Conservation (phyloP, 305 asterid species). For the Nicotiana rustica region DNA sequence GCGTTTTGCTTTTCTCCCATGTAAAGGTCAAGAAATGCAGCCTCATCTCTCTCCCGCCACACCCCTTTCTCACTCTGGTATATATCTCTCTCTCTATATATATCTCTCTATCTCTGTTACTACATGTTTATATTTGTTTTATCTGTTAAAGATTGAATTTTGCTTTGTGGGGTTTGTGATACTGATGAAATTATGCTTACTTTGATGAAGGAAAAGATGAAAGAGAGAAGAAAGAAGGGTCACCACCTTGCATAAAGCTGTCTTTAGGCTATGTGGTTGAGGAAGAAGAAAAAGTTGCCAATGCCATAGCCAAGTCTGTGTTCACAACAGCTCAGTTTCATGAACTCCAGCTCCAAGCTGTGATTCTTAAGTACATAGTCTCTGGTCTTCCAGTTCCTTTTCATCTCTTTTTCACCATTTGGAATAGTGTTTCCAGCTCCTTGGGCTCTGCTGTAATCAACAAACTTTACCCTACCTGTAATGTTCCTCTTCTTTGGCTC, state of each 20-base stretch:
- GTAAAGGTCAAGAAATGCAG: slow-evolving; percentile 50
- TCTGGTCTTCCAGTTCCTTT: slow-evolving; percentile 53
- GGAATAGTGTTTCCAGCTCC: slow-evolving; percentile 51
- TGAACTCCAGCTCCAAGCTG: slow-evolving; percentile 48
- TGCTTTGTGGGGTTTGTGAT: slow-evolving; percentile 13
- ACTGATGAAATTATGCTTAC: slow-evolving; percentile 37
- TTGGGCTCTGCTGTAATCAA: slow-evolving; percentile 41
- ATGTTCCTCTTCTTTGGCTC: slow-evolving; percentile 34
- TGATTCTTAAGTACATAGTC: slow-evolving; percentile 48
- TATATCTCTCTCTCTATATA: not conserved
- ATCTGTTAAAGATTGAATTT: slow-evolving; percentile 23
- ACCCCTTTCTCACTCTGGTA: slow-evolving; percentile 39
- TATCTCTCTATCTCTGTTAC: not conserved
- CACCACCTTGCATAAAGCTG: slow-evolving; percentile 45
- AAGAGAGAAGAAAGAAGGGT: slow-evolving; percentile 35
- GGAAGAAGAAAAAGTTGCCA: slow-evolving; percentile 41
- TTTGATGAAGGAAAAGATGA: slow-evolving; percentile 41
- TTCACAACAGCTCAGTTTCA: slow-evolving; percentile 52
- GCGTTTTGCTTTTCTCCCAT: slow-evolving; percentile 11
- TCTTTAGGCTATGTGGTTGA: slow-evolving; percentile 47
- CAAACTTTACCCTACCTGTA: slow-evolving; percentile 52
- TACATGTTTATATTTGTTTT: not conserved
- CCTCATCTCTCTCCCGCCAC: slow-evolving; percentile 45
- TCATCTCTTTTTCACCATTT: slow-evolving; percentile 50
- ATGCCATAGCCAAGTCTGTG: not conserved